Evolutionary conservation across 306 rosid species (phyloP).

Genomic region (Hippophae tibetana): DNA sequence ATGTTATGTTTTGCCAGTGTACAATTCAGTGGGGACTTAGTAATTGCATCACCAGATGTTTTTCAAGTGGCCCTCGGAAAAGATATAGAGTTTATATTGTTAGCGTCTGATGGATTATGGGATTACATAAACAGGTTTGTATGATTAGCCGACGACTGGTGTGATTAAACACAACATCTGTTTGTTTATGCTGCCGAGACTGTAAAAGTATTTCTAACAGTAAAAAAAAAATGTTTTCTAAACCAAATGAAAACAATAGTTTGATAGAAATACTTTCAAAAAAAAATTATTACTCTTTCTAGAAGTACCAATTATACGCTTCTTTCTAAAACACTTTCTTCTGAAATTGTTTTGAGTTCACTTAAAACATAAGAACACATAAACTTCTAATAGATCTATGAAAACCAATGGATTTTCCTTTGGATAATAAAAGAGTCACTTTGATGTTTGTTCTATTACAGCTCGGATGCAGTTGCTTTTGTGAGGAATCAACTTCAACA

Average conservation of each 20-base stretch:
- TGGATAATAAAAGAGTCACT: constrained; percentile 8
- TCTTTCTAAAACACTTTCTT: no score
- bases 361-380: no score
- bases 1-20: constrained; percentile 40
- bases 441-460: constrained; percentile 37
- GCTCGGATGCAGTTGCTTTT: constrained; percentile 75
- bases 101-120: constrained; percentile 99
- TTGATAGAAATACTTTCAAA: no score
- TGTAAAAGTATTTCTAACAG: no score
- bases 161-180: neutral
- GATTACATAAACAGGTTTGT: constrained; percentile 82
- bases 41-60: constrained; percentile 73
- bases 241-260: no score
- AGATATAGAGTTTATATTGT: constrained; percentile 66
- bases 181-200: no score
- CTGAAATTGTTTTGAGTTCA: no score
- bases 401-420: neutral
- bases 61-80: constrained; percentile 66
- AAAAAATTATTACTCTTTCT: no score
- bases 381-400: no score
- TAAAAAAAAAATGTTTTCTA: no score
- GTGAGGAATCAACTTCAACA: constrained; percentile 71
- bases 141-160: constrained; percentile 13
- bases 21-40: constrained; percentile 68
- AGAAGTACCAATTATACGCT: no score